Percentiles rank a stretch among this genome's conserved stretches.
phyloP scores from a whole-genome alignment of 2,329 filamentous ascomycete genomes.

The Beauveria brongniartii region DNA sequence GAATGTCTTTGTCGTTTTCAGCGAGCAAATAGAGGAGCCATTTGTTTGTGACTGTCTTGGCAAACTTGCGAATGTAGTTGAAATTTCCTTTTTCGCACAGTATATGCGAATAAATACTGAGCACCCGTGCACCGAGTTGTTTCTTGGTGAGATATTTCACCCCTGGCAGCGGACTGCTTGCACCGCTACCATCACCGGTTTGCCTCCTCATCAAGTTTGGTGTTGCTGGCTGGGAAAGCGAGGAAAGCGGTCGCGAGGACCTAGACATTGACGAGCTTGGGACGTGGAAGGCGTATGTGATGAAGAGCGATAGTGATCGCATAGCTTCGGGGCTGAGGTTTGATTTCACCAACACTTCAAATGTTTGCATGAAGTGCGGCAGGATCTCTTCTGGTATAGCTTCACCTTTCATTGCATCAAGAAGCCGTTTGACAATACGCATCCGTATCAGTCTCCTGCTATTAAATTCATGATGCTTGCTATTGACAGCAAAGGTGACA shows the following conservation, averaged over 20 bases:
- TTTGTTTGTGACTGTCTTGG: slow-evolving; percentile 92
- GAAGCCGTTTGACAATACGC: slow-evolving; percentile 86
- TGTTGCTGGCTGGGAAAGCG: slow-evolving; percentile 32
- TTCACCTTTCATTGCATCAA: slow-evolving; percentile 87
- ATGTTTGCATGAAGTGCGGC: slow-evolving; percentile 67
- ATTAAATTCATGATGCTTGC: slow-evolving; percentile 90
- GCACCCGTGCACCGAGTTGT: slow-evolving; percentile 64
- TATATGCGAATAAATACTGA: slow-evolving; percentile 69
- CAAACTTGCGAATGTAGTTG: slow-evolving; percentile 74
- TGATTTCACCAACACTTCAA: slow-evolving; percentile 70
- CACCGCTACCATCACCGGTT: slow-evolving; percentile 26
- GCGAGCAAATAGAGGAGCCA: slow-evolving; percentile 89
- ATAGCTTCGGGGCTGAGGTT: slow-evolving; percentile 80
- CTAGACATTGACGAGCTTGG: slow-evolving; percentile 40
- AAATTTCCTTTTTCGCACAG: slow-evolving; percentile 66
- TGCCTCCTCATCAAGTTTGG: slow-evolving; percentile 30
- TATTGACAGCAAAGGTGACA: slow-evolving; percentile 75
- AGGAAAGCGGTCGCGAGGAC: slow-evolving; percentile 39
- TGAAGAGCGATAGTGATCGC: slow-evolving; percentile 79
- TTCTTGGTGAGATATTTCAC: slow-evolving; percentile 48
- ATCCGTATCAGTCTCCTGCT: slow-evolving; percentile 78
- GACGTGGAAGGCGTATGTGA: slow-evolving; percentile 81
- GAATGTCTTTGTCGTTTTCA: slow-evolving; percentile 75
- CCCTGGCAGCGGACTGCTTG: slow-evolving; percentile 21
- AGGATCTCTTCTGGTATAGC: slow-evolving; percentile 64